These are phyloP conservation scores for Exserohilum rostratum DNA, from an alignment of 2,329 filamentous ascomycete genomes.

Conservation along the genomic window DNA sequence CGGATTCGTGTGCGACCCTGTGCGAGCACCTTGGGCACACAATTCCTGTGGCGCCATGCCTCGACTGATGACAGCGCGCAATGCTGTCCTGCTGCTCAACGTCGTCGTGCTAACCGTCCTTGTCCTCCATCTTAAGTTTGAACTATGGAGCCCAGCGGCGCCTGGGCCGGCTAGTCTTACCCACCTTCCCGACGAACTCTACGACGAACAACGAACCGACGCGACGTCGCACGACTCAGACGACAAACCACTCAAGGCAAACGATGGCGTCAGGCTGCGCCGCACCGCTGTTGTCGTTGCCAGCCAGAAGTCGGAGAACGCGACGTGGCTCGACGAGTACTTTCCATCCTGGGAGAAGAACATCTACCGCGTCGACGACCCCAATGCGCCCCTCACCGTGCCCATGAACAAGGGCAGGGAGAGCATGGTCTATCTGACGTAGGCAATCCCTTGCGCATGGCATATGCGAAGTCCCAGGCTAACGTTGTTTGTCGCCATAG, in stretches of 20 bases:
- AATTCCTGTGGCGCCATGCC: constrained; percentile 28
- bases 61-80: constrained; percentile 37
- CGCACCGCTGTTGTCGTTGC: constrained; percentile 48
- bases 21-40: constrained; percentile 5
- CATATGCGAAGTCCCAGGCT: constrained; percentile 1
- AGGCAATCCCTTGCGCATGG: constrained; percentile 17
- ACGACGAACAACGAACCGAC: constrained; percentile 16
- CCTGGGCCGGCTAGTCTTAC: constrained; percentile 15
- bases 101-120: constrained; percentile 34
- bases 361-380: constrained; percentile 54
- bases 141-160: constrained; percentile 26
- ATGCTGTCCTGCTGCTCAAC: constrained; percentile 29
- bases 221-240: constrained; percentile 9
- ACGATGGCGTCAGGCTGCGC: constrained; percentile 17
- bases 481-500: constrained; percentile 26
- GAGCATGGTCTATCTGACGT: constrained; percentile 58
- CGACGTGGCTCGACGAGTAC: constrained; percentile 49
- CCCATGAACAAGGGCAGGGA: constrained; percentile 57
- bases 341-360: constrained; percentile 50
- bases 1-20: constrained; percentile 8
- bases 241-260: constrained; percentile 21
- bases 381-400: constrained; percentile 47
- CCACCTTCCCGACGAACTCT: constrained; percentile 22
- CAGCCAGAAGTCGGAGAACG: constrained; percentile 46
- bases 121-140: constrained; percentile 39